These are phyloP conservation scores for Trichoderma sp. DNA, from an alignment of 2,329 filamentous ascomycete species.

Conservation along the genomic window DNA sequence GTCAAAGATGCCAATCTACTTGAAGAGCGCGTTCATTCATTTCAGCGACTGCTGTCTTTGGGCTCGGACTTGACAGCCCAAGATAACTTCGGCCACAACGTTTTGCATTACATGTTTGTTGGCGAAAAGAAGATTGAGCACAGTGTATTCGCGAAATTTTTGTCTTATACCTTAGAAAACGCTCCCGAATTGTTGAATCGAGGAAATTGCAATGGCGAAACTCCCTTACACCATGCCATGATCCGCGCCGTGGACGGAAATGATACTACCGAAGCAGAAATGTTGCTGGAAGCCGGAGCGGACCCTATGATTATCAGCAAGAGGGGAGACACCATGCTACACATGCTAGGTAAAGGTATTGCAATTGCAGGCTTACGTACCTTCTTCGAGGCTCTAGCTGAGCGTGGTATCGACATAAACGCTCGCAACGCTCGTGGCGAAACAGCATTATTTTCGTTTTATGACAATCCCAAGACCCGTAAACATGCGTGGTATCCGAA, in stretches of 20 bases:
- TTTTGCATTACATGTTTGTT: conserved; percentile 31
- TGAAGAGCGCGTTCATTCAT: conserved; percentile 12
- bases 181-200: conserved; percentile 27
- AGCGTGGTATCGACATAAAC: conserved; percentile 31
- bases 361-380: not conserved
- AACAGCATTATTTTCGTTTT: conserved; percentile 32
- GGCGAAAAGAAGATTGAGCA: not conserved
- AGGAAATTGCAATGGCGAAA: conserved; percentile 31
- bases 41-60: conserved; percentile 29
- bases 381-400: conserved; percentile 28
- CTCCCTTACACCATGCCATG: conserved; percentile 32
- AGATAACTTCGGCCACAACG: conserved; percentile 30
- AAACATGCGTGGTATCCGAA: accelerated
- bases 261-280: not conserved
- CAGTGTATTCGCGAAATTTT: not conserved
- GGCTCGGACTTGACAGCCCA: conserved; percentile 32
- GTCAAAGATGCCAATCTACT: not conserved
- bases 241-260: not conserved
- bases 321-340: conserved; percentile 30
- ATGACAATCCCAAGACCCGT: not conserved
- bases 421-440: conserved; percentile 31
- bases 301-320: conserved; percentile 26
- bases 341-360: conserved; percentile 27
- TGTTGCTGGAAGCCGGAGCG: conserved; percentile 31
- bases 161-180: conserved; percentile 15